Conservation (phyloP, 2,329 filamentous ascomycete species). For the Colletotrichum caudatum region DNA sequence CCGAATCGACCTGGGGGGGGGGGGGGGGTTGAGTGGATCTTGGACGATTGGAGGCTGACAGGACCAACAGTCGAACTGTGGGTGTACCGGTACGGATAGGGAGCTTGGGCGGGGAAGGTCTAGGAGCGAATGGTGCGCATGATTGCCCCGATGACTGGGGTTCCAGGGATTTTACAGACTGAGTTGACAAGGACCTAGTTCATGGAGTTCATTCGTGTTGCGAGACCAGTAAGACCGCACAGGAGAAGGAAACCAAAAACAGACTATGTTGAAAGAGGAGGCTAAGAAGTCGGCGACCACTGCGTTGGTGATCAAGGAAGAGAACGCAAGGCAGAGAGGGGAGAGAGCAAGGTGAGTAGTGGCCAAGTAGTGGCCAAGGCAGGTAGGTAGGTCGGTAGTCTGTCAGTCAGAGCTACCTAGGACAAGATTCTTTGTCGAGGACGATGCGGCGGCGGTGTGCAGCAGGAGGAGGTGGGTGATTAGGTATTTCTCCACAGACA, state of each 20-base stretch:
- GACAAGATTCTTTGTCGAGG: conserved; percentile 22
- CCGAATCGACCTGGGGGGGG: not conserved
- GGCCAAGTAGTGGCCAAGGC: not conserved
- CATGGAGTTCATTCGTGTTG: not conserved
- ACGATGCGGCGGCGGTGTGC: conserved; percentile 18
- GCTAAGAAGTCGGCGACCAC: conserved; percentile 23
- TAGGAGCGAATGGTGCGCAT: conserved; percentile 33
- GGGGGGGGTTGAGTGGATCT: conserved; percentile 12
- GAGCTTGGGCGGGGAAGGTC: conserved; percentile 27
- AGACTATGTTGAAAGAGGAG: conserved; percentile 2
- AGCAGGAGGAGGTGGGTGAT: conserved; percentile 9
- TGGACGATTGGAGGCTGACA: conserved; percentile 1
- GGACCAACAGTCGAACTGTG: conserved; percentile 1
- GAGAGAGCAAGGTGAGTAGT: not conserved
- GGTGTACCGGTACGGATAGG: not conserved
- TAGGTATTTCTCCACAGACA: not conserved
- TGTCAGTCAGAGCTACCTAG: not conserved
- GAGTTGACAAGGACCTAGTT: not conserved
- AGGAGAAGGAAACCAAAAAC: not conserved
- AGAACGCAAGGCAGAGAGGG: not conserved
- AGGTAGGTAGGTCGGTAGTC: not conserved
- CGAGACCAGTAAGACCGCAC: not conserved
- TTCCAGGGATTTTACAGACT: conserved; percentile 8
- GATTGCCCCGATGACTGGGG: conserved; percentile 24
- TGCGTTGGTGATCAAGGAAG: not conserved